Evolutionary conservation across 192 early-diverging fungal species (phyloP).

Genomic region (Cetraspora pellucida): DNA sequence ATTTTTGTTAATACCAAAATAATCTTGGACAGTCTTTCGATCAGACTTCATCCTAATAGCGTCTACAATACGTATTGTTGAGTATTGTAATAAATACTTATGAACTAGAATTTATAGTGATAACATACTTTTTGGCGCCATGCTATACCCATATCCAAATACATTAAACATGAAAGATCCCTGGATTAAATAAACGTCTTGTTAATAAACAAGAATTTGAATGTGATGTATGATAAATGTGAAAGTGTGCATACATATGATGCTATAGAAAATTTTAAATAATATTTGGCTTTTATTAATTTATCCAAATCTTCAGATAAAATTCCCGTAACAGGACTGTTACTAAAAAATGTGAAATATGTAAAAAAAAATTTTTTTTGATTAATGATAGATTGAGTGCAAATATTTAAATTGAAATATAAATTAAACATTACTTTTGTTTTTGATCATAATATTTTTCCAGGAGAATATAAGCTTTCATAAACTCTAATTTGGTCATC

Average conservation of each 20-base stretch:
- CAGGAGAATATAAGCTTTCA: conserved; percentile 42
- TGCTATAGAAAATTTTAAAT: conserved; percentile 46
- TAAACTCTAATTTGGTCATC: conserved; percentile 40
- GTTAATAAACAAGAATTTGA: background rate
- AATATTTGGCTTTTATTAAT: conserved; percentile 41
- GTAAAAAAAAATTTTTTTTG: too few relatives aligned
- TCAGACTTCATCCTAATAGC: conserved; percentile 49
- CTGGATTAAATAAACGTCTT: background rate
- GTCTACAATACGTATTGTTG: conserved; percentile 24
- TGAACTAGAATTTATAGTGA: background rate
- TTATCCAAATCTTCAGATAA: conserved; percentile 41
- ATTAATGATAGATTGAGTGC: background rate
- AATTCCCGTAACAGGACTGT: conserved; percentile 41
- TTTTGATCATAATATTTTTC: conserved; percentile 42
- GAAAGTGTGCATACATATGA: conserved; percentile 38
- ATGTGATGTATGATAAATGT: too few relatives aligned
- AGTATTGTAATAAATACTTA: background rate
- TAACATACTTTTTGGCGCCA: background rate
- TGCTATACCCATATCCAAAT: conserved; percentile 14
- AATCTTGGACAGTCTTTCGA: conserved; percentile 45
- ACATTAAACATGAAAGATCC: conserved; percentile 27
- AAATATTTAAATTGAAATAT: too few relatives aligned
- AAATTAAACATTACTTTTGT: conserved; percentile 36
- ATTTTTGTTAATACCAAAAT: conserved; percentile 46
- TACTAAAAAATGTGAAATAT: background rate